Conservation (phyloP, 108 stramenopile genomes). For the Conticribra weissflogii region DNA sequence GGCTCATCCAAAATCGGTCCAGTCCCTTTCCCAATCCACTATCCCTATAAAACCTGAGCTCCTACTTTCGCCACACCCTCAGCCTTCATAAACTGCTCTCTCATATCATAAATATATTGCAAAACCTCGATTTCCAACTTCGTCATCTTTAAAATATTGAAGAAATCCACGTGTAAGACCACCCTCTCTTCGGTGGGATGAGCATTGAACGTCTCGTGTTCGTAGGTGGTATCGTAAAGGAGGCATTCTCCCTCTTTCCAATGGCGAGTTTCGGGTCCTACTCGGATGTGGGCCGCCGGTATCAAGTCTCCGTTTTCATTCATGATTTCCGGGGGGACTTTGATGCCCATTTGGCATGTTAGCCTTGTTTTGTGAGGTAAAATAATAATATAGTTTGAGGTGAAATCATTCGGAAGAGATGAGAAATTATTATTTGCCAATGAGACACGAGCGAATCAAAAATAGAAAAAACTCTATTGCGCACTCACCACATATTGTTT, state of each 20-base stretch:
- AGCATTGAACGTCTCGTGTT: conserved; percentile 84
- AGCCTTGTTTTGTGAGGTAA: no score
- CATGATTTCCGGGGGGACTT: conserved; percentile 46
- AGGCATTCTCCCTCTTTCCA: conserved; percentile 77
- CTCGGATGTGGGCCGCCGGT: conserved; percentile 67
- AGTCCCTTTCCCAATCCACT: not conserved
- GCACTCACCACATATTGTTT: conserved; percentile 94
- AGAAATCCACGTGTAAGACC: conserved; percentile 89
- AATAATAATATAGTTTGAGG: no score
- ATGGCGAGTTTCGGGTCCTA: conserved; percentile 71
- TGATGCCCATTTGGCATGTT: conserved; percentile 84
- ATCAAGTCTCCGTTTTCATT: conserved; percentile 29
- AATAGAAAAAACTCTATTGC: no score
- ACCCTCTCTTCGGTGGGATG: conserved; percentile 75
- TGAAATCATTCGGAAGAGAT: no score
- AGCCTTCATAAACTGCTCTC: conserved; percentile 88
- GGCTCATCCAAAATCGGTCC: no score
- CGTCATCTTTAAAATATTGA: conserved; percentile 82
- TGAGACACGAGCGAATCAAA: no score
- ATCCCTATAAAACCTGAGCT: conserved; percentile 69
- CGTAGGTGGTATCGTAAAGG: conserved; percentile 88
- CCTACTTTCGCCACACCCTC: conserved; percentile 87
- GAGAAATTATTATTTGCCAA: no score
- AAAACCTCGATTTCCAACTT: conserved; percentile 78
- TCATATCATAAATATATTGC: conserved; percentile 84